phyloP scores from a whole-genome alignment of 2,329 filamentous ascomycete genomes.

The Aspergillus felis region DNA sequence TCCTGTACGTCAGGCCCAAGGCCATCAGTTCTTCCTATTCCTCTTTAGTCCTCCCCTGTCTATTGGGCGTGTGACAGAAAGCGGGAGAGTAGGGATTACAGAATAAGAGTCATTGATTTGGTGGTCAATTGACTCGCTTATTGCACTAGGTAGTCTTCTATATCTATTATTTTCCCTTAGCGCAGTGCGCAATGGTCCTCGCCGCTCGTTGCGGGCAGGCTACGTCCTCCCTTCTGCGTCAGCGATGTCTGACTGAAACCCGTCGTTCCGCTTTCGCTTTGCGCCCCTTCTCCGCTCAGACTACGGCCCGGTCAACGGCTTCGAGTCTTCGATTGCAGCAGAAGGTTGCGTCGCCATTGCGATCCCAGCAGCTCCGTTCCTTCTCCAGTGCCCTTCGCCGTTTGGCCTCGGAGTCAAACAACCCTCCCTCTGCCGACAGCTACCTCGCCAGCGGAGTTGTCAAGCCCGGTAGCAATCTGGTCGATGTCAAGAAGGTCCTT shows the following conservation, averaged over 20 bases:
- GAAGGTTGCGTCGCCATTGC: constrained; percentile 33
- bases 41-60: constrained; percentile 13
- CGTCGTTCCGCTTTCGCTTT: constrained; percentile 32
- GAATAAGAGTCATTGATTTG: constrained; percentile 3
- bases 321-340: constrained; percentile 35
- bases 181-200: constrained; percentile 43
- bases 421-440: constrained; percentile 75
- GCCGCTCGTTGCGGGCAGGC: constrained; percentile 44
- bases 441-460: constrained; percentile 87
- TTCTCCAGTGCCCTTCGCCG: constrained; percentile 41
- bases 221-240: constrained; percentile 38
- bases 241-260: constrained; percentile 39
- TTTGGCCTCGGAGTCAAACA: constrained; percentile 51
- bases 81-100: constrained; percentile 18
- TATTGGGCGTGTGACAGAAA: constrained; percentile 20
- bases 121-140: constrained; percentile 16
- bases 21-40: constrained; percentile 1
- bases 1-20: constrained; percentile 7
- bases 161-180: constrained; percentile 8
- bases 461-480: constrained; percentile 68
- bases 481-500: constrained; percentile 94
- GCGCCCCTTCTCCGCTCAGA: constrained; percentile 37
- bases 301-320: constrained; percentile 27
- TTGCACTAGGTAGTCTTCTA: neutral
- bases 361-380: constrained; percentile 40